phyloP scores from a whole-genome alignment of 805 yeast species.

The Suhomyces prunicola region DNA sequence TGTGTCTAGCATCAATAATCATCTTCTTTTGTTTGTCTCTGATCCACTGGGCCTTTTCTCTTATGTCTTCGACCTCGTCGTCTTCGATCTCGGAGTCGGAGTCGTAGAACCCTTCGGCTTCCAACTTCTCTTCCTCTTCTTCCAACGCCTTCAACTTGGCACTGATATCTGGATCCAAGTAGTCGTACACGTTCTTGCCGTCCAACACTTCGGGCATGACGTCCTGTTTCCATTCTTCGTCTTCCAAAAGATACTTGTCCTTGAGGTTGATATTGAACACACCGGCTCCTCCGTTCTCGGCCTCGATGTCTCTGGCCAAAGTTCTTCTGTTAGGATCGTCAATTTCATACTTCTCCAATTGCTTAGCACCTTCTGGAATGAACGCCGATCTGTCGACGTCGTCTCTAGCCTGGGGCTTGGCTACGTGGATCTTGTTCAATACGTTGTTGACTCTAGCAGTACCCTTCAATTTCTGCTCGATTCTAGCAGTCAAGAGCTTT shows the following conservation, averaged over 20 bases:
- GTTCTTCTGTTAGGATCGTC: slow-evolving; percentile 78
- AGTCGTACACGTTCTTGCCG: slow-evolving; percentile 96
- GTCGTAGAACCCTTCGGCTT: slow-evolving; percentile 92
- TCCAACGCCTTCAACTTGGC: slow-evolving; percentile 92
- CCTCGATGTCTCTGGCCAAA: slow-evolving; percentile 86
- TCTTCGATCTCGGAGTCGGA: slow-evolving; percentile 70
- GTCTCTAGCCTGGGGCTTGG: slow-evolving; percentile 86
- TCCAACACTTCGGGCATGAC: slow-evolving; percentile 94
- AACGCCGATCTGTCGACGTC: slow-evolving; percentile 73
- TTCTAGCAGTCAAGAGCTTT: slow-evolving; percentile 88
- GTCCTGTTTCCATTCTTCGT: slow-evolving; percentile 97
- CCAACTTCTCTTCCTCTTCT: slow-evolving; percentile 94
- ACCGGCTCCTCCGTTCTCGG: slow-evolving; percentile 98
- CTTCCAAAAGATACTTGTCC: slow-evolving; percentile 87
- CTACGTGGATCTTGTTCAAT: slow-evolving; percentile 92
- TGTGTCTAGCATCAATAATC: slow-evolving; percentile 83
- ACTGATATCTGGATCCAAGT: slow-evolving; percentile 93
- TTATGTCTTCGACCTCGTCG: slow-evolving; percentile 48
- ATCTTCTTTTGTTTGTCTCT: slow-evolving; percentile 92
- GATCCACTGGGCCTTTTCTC: slow-evolving; percentile 91
- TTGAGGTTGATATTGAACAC: slow-evolving; percentile 91
- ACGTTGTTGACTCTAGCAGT: slow-evolving; percentile 85
- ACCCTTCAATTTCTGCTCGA: slow-evolving; percentile 94
- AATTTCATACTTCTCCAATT: slow-evolving; percentile 63
- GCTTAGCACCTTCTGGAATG: slow-evolving; percentile 75